Percentiles rank a stretch among this genome's conserved stretches.
These are phyloP conservation scores for Cutaneotrichosporon daszewskae DNA, from an alignment of 1,284 basidiomycete species.

Conservation along the genomic window DNA sequence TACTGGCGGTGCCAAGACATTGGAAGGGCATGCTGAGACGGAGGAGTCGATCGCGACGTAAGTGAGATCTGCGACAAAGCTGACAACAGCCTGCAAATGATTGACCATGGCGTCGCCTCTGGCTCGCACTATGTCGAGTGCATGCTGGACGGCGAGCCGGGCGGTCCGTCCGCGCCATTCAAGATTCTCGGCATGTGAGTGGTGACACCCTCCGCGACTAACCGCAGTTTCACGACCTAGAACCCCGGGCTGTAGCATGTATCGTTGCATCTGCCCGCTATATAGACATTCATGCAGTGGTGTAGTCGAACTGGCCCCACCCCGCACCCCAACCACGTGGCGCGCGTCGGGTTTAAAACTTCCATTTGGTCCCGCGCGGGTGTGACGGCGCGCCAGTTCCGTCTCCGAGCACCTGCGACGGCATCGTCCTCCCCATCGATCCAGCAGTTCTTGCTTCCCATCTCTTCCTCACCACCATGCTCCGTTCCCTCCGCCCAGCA, in stretches of 20 bases:
- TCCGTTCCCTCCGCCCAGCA: conserved; percentile 16
- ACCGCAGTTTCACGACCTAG: background rate
- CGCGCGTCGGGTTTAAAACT: too few species aligned
- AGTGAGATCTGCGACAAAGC: conserved; percentile 12
- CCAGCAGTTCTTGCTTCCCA: background rate
- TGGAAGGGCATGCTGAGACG: conserved; percentile 43
- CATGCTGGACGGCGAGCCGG: conserved; percentile 68
- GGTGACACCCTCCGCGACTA: background rate
- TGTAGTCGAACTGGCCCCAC: too few species aligned
- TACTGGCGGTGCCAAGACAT: conserved; percentile 43
- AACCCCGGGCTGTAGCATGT: too few species aligned
- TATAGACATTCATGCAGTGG: too few species aligned
- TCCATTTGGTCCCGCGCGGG: background rate
- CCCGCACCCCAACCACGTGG: too few species aligned
- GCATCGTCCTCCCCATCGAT: background rate
- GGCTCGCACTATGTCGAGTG: conserved; percentile 82
- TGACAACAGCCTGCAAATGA: conserved; percentile 55
- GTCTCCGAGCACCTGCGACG: too few species aligned
- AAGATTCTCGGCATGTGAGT: conserved; percentile 65
- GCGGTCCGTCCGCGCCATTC: conserved; percentile 58
- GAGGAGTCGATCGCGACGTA: conserved; percentile 25
- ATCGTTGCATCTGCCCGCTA: too few species aligned
- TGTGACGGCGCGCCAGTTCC: too few species aligned
- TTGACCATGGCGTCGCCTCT: conserved; percentile 65
- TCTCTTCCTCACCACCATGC: conserved; percentile 10